Evolutionary conservation across 768 basidiomycete species (phyloP), one percentile per base, ranked within the genome.

Genomic region (Neoboletus magnificus): DNA sequence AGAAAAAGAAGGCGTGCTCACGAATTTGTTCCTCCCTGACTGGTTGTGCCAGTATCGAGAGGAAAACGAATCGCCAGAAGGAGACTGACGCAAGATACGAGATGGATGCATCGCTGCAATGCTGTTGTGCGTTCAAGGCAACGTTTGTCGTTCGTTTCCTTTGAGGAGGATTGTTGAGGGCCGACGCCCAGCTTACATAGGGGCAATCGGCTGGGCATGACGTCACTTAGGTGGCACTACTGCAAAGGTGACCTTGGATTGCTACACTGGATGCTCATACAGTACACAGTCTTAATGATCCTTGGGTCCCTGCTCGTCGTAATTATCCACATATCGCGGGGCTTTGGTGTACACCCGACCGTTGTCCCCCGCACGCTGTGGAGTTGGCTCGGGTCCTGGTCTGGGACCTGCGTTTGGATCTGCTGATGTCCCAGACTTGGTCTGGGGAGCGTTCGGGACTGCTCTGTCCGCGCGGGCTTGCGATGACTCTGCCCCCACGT

Each of bases 41-140:
- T 73, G 70, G 42, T 66, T 71, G 48, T 70, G 64, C 70, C 70
- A 71, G 52, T 68, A 73, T 44, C 70, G 56, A 20, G 66, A 65
- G 16, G 66, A 59, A 39, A 70, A 71, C 23, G 67, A 55, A 22
- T 69, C 54, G 2, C 63, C 61, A 22, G 66, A 51, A 16, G 52
- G 56, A 43, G 68, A 63, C 40, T 71, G 70, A 25, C 54, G 62
- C 48, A 36, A 50, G 37, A 65, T 53, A 20, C 32, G 59, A 41
- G 61, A 70, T 27, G 64, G 55, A 40, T 58, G 66, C 71, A 71
- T 73, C 1, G 2, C 12, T 13, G 32, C 5, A 18, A 15, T 20
- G 29, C 36, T 20, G 46, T 42, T 8, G 29, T 35, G 35, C 11
- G 44, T 18, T 13, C 3, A 12, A 1, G n/a, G n/a, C 29, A 13